These are phyloP conservation scores for Rossbeevera mucosa DNA, from an alignment of 768 basidiomycete genomes.

Conservation along the genomic window DNA sequence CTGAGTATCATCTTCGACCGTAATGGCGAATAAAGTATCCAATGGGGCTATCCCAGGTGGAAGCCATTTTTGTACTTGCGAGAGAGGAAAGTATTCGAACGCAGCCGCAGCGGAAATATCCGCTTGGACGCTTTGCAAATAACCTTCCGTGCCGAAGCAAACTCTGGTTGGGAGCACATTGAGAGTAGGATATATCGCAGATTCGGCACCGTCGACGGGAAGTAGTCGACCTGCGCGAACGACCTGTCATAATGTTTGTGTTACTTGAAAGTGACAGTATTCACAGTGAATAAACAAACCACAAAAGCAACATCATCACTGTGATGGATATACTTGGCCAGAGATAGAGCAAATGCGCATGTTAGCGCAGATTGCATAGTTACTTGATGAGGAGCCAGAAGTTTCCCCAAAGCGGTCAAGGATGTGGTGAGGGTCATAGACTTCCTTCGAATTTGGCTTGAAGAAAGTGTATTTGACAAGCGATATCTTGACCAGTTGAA, in stretches of 20 bases:
- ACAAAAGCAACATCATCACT: conserved; percentile 30
- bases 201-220: conserved; percentile 22
- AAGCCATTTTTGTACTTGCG: conserved; percentile 30
- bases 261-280: conserved; percentile 1
- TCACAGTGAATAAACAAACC: conserved; percentile 17
- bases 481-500: conserved; percentile 18
- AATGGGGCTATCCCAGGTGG: conserved; percentile 21
- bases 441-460: conserved; percentile 10
- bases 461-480: neutral
- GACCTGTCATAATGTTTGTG: conserved; percentile 13
- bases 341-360: conserved; percentile 25
- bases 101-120: conserved; percentile 26
- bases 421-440: conserved; percentile 10
- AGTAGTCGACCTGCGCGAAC: conserved; percentile 30
- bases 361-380: conserved; percentile 32
- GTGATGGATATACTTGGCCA: conserved; percentile 21
- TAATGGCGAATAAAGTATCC: conserved; percentile 31
- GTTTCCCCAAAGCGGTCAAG: conserved; percentile 18
- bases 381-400: conserved; percentile 21
- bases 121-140: conserved; percentile 21
- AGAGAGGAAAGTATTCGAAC: conserved; percentile 31
- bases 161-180: conserved; percentile 29
- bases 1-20: conserved; percentile 18
- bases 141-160: conserved; percentile 9
- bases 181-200: conserved; percentile 24